Base-by-base conservation (phyloP, 169 alveolate species). In the Miamiensis avidus region DNA sequence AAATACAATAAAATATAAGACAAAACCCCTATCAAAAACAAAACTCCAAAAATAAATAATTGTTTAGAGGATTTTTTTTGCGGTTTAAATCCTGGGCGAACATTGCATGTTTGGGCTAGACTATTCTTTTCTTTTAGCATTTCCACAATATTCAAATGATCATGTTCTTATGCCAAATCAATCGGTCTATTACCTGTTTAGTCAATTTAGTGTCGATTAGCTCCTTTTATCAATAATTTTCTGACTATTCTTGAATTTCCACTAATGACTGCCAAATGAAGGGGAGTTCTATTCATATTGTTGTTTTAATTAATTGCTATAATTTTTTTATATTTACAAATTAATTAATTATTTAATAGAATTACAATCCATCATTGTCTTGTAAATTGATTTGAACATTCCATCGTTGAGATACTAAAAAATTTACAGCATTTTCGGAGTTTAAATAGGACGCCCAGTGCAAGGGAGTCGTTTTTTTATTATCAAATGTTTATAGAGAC, bases 391-490 rank as follows among this genome's bases (percentile, higher is more conserved):
- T 72, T 32, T 65, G 11, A 25, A 32, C 20, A 20, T 78, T 31
- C 31, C 26, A 76, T 26, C n/a, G 28, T 31, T 49, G 33, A 64
- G 93, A 89, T 25, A 95, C 75, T 64, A 95, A 84, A 86, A 88
- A 93, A 78, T 88, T 86, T 16, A 92, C 94, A 26, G 95, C 82
- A 31, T 88, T 82, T 73, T 93, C 95, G 77, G 94, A 81, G 1
- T 96, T 95, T 29, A 89, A 81, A 76, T 91, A 90, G 83, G 94
- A 86, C 28, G 98, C 97, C 96, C 96, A 96, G 91, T 96, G 98
- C 64, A 96, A 88, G 1, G 97, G 96, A 73, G 97, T 92, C 33
- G 91, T 91, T 6, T 96, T 95, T 75, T 93, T 92, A 26, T 65
- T 65, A 86, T 96, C 98, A 74, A 64, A 49, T 6, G 32, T 30